Conservation (phyloP, 2,329 filamentous ascomycete genomes). For the Diaporthe velutina region DNA sequence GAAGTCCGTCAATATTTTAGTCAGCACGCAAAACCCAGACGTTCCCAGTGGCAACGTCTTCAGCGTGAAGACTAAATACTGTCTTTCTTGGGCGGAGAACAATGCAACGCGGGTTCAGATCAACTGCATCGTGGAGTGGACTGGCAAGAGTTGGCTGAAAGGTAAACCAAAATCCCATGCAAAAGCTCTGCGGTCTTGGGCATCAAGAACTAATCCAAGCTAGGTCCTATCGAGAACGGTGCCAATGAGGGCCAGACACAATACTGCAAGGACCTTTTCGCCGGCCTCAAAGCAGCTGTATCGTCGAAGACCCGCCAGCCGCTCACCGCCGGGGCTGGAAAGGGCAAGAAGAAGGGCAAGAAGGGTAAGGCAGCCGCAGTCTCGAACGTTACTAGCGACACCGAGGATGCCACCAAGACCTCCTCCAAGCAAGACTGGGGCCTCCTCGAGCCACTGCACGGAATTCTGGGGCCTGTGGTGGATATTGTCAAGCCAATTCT, state of each 20-base stretch:
- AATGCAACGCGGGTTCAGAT: constrained; percentile 88
- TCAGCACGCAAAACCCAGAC: constrained; percentile 90
- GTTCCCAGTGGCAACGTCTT: constrained; percentile 96
- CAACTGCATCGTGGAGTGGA: constrained; percentile 95
- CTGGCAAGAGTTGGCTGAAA: constrained; percentile 97
- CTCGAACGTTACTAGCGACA: constrained; percentile 56
- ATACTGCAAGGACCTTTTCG: constrained; percentile 85
- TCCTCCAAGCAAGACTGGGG: constrained; percentile 74
- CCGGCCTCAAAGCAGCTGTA: constrained; percentile 79
- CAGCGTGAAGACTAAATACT: constrained; percentile 92
- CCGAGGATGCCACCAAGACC: constrained; percentile 56
- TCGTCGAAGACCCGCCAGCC: constrained; percentile 70
- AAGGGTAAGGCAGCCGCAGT: constrained; percentile 62
- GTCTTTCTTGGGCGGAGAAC: constrained; percentile 89
- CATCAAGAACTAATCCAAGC: neutral
- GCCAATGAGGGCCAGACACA: constrained; percentile 89
- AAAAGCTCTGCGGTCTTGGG: constrained; percentile 26
- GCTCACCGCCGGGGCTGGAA: constrained; percentile 62
- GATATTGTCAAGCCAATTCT: constrained; percentile 79
- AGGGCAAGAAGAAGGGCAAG: constrained; percentile 73
- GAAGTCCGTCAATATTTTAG: constrained; percentile 84
- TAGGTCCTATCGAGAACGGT: constrained; percentile 95
- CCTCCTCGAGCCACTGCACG: constrained; percentile 81
- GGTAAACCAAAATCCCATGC: constrained; percentile 66
- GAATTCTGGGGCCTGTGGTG: constrained; percentile 76